Conservation (phyloP, 192 early-diverging fungal species). For the Dispira simplex region DNA sequence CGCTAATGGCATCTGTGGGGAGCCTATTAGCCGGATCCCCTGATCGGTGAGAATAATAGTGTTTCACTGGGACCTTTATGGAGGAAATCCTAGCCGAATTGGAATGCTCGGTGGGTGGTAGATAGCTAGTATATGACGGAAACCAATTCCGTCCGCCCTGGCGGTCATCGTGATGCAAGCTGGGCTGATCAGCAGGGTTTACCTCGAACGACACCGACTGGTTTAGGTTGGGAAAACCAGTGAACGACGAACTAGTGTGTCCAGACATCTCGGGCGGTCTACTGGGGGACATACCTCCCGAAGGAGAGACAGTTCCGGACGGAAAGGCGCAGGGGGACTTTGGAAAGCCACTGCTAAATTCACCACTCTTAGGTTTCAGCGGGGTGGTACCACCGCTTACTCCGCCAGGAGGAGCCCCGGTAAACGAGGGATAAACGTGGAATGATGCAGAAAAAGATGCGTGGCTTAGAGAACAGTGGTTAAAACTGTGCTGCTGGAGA, state of each 20-base stretch:
- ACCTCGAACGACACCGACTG: too few relatives aligned
- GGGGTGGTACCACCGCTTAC: background rate
- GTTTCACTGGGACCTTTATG: background rate
- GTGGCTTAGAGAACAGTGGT: background rate
- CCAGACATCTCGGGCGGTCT: too few relatives aligned
- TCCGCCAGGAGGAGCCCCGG: too few relatives aligned
- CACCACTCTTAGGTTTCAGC: background rate
- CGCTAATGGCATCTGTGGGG: background rate
- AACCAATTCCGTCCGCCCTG: background rate
- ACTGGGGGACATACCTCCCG: too few relatives aligned
- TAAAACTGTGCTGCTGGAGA: background rate
- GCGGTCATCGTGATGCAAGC: background rate
- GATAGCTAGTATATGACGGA: background rate
- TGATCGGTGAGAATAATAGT: background rate
- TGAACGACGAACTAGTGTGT: too few relatives aligned
- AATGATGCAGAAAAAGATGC: background rate
- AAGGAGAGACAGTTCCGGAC: background rate
- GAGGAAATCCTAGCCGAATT: background rate
- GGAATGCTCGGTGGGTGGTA: background rate
- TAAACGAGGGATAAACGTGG: background rate
- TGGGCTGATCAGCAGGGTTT: background rate
- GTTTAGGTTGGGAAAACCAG: too few relatives aligned
- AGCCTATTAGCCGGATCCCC: background rate
- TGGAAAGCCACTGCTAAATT: background rate
- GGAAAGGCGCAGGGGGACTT: background rate